Base-by-base conservation (phyloP, 441 rosid genomes). In the Populus tomentosa region DNA sequence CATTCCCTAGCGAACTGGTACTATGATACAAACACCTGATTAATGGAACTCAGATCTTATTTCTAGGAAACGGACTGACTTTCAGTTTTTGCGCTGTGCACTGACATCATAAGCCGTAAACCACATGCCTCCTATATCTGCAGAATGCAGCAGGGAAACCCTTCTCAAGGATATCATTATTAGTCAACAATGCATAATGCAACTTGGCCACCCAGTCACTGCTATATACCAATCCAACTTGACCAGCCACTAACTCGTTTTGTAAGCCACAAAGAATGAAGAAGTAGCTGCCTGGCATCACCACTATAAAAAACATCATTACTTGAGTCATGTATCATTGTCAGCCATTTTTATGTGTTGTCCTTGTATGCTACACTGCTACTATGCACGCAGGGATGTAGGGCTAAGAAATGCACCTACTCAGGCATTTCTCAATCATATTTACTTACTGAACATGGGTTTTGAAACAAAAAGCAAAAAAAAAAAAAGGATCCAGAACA, bases 151-250 rank as follows among this genome's bases (percentile, higher is more conserved):
- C 56, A 46, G 56, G 56, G 42, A 66, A 67, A 66, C 26, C 33
- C 62, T 32, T 30, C 13, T 33, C 42, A 71, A 71, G 42, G 9
- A 66, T n/a, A 72, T 10, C 11, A 30, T 73, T 67, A 36, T 61
- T 68, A 14, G 77, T 72, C 77, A 67, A 78, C 73, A 28, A 67
- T 67, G 46, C 46, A 67, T 24, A 46, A 46, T 14, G 20, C 56
- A 46, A 46, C 56, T 46, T 46, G 56, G 56, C 20, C 56, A 46
- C 56, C 56, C 56, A 46, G 56, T 46, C 56, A 46, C 20, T 46
- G 56, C 20, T 46, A 13, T 46, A 46, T 46, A 46, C 13, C 0
- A 13, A 62, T 62, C 78, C 75, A 74, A 79, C 70, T 79, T 68
- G 77, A 23, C 74, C 77, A 62, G 59, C 35, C 26, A 38, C 64